Evolutionary conservation across 495 filamentous ascomycete species (phyloP), one percentile per base, ranked within the genome.

Genomic region (Lophiostoma macrostomum): DNA sequence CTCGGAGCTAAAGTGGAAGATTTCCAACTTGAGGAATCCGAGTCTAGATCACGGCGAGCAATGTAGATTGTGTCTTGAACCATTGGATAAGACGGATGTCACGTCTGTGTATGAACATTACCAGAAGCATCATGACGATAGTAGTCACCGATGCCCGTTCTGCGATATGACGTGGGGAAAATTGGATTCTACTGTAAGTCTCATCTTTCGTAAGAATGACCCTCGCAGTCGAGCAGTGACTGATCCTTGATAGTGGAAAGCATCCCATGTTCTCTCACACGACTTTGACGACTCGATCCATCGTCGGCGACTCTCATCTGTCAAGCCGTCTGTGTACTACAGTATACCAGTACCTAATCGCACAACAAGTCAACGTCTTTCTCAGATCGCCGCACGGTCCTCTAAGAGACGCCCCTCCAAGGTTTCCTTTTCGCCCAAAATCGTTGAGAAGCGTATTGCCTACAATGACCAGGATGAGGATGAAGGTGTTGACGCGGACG

Each of bases 401-500:
- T 8, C 34, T 16, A 27, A 13, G 16, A 24, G 27, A 7, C 45
- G 28, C 13, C 20, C 13, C 1, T 45, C 53, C 0, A 58, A 53
- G 23, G 55, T 58, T 28, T 34, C 12, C 29, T 58, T 58, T 35
- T 42, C 55, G 22, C 48, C 48, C 8, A 31, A 23, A 7, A 46
- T 19, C 3, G 55, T 58, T 0, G 55, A 58, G 39, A 30, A 27
- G 14, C 28, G 47, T 3, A 35, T 58, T 40, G 23, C 29, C 8
- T 58, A 58, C 32, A 58, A 58, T 19, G 48, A 58, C 34, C 16
- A 14, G 6, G 22, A 22, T 1, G n/a, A n/a, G n/a, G 46, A 57
- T 24, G 16, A 19, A 20, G 46, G 38, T 5, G 13, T 42, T 3
- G 53, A 57, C 22, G 38, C 28, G 13, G 53, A 57, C 25, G 23